Conservation (phyloP, 257 asterid species). For the Oldenlandia corymbosa region DNA sequence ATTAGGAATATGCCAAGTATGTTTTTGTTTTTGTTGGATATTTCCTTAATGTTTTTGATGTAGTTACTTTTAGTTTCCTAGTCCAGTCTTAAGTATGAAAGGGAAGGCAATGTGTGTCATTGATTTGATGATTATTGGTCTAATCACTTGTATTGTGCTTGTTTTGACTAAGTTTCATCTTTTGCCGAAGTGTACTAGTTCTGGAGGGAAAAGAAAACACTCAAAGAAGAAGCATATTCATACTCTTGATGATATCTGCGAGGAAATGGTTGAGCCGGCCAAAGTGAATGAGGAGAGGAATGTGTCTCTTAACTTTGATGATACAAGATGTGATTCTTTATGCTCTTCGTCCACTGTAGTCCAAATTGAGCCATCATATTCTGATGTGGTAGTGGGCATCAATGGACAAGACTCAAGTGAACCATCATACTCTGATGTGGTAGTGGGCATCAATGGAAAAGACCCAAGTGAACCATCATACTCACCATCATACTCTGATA, state of each 20-base stretch:
- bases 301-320: constrained; percentile 25
- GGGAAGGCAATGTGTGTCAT: not conserved
- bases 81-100: not conserved
- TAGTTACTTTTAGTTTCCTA: not conserved
- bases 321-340: constrained; percentile 16
- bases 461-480: too few relatives aligned
- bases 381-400: constrained; percentile 21
- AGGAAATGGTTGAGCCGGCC: constrained; percentile 19
- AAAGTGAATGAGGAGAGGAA: constrained; percentile 33
- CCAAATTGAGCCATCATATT: constrained; percentile 21
- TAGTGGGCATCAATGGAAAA: constrained; percentile 21
- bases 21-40: not conserved
- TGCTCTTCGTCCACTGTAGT: constrained; percentile 12
- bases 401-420: constrained; percentile 23
- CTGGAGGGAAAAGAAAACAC: constrained; percentile 39
- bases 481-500: too few relatives aligned
- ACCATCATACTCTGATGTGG: constrained; percentile 20
- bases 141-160: not conserved
- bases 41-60: not conserved
- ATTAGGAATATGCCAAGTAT: too few relatives aligned
- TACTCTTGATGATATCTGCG: constrained; percentile 19
- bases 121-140: not conserved
- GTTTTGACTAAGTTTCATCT: constrained; percentile 14
- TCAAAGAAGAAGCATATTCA: constrained; percentile 31
- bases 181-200: constrained; percentile 37